These are phyloP conservation scores for Exophiala spinifera DNA, from an alignment of 2,329 filamentous ascomycete species.

Conservation along the genomic window DNA sequence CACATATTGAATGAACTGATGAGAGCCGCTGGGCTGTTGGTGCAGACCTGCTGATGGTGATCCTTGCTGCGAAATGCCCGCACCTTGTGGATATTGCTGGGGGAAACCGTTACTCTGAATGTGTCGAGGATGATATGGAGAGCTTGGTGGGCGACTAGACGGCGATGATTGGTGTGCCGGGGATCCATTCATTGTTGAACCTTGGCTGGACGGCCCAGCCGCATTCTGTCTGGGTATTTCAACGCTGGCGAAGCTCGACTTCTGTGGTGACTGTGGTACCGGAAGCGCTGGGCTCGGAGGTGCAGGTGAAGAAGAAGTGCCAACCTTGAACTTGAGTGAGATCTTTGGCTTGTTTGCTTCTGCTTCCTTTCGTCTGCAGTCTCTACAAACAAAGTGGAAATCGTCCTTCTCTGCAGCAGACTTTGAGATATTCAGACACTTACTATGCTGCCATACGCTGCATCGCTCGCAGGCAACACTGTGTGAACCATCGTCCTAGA, in stretches of 20 bases:
- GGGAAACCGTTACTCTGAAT: conserved; percentile 16
- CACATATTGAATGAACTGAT: conserved; percentile 20
- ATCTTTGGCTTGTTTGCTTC: conserved; percentile 61
- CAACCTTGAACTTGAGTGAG: conserved; percentile 57
- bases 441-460: conserved; percentile 95
- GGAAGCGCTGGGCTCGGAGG: conserved; percentile 17
- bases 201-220: conserved; percentile 3
- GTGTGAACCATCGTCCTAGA: conserved; percentile 81
- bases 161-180: conserved; percentile 26
- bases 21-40: not conserved
- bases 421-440: conserved; percentile 77
- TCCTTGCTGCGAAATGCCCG: conserved; percentile 5
- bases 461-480: conserved; percentile 92
- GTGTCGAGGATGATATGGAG: conserved; percentile 4
- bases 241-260: conserved; percentile 13
- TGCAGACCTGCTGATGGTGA: not conserved
- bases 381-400: conserved; percentile 80
- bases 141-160: conserved; percentile 6
- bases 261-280: not conserved
- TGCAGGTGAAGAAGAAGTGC: conserved; percentile 31
- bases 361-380: conserved; percentile 69
- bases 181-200: conserved; percentile 25
- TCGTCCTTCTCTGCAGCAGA: conserved; percentile 77
- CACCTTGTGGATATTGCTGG: conserved; percentile 34
- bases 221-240: conserved; percentile 11